Evolutionary conservation across 148 eudicot genomes (phyloP).

Genomic region (Rhododendron henanense): DNA sequence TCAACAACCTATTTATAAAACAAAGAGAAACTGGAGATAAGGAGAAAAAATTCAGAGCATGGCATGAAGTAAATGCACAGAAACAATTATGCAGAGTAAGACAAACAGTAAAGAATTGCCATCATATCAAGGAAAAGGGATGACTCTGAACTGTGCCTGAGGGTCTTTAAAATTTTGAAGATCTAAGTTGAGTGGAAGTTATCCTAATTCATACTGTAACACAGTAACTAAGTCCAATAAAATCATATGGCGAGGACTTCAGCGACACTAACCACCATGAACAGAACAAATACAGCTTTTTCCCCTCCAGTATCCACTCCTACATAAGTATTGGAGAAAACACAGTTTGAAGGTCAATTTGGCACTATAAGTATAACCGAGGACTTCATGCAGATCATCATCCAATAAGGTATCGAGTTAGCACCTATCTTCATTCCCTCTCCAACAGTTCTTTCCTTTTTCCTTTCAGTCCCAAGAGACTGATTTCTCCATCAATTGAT

Average conservation of each 20-base stretch:
- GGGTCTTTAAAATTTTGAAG: not conserved
- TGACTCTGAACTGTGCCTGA: not conserved
- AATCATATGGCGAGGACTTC: not conserved
- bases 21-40: not conserved
- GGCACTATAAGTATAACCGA: not conserved
- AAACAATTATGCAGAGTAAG: conserved; percentile 6
- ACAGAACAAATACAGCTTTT: not conserved
- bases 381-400: not conserved
- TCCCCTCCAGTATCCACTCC: not conserved
- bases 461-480: not conserved
- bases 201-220: not conserved
- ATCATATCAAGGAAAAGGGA: not conserved
- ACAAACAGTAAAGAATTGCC: not conserved
- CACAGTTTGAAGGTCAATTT: not conserved
- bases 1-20: conserved; percentile 61
- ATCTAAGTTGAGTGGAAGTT: not conserved
- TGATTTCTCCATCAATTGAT: not conserved
- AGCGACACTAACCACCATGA: not conserved
- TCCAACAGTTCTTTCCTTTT: not conserved
- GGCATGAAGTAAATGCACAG: not conserved
- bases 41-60: not conserved
- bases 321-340: not conserved
- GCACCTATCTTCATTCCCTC: not conserved
- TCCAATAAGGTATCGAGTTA: not conserved
- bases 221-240: not conserved